Conservation (phyloP, 441 rosid genomes). For the Caryocar brasiliense region DNA sequence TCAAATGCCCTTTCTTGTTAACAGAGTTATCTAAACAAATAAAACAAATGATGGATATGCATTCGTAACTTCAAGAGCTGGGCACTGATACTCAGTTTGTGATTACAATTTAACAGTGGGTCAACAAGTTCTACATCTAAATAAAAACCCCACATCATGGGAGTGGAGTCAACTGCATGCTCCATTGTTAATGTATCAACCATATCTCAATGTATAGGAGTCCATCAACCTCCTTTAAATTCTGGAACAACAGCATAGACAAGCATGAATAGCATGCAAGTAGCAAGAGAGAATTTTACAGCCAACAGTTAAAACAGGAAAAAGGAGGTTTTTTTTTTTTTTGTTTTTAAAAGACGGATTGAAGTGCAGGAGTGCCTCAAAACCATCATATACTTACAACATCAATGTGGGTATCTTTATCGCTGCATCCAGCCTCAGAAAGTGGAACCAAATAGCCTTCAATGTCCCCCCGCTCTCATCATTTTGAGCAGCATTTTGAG, state of each 20-base stretch:
- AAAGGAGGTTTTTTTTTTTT: no score
- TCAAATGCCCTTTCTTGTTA: no score
- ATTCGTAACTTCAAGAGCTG: background rate
- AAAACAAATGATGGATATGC: no score
- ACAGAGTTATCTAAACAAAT: no score
- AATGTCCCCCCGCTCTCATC: slow-evolving; percentile 26
- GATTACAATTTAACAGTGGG: background rate
- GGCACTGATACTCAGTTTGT: background rate
- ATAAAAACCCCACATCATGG: background rate
- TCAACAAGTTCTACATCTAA: background rate
- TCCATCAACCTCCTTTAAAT: no score
- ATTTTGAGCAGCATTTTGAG: slow-evolving; percentile 22
- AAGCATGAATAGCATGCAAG: no score
- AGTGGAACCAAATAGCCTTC: slow-evolving; percentile 36
- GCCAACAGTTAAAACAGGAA: no score
- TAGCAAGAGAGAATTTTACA: no score
- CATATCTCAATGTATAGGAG: no score
- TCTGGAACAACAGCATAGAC: no score
- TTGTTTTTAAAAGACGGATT: no score
- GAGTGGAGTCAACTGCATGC: background rate
- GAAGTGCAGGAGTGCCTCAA: no score
- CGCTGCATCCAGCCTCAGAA: slow-evolving; percentile 60
- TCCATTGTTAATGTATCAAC: background rate
- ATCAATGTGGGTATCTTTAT: slow-evolving; percentile 61
- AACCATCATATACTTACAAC: slow-evolving; percentile 56